A percentile compares a stretch with the other conserved stretches of the same genome.
Conservation (phyloP, 768 basidiomycete species). For the Boletus sensibilis region DNA sequence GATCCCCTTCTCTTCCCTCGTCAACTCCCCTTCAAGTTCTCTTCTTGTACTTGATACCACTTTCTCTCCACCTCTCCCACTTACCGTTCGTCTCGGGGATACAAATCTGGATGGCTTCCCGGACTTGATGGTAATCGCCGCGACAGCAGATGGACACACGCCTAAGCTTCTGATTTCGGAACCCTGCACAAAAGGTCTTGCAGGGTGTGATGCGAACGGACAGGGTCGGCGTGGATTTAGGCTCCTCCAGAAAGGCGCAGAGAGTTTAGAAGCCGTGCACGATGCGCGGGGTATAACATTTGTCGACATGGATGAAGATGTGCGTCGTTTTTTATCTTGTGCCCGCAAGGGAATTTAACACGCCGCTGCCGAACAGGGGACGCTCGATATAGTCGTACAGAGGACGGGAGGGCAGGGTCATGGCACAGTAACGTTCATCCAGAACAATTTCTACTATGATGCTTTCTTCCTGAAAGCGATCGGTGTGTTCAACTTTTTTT, state of each 20-base stretch:
- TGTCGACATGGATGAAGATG: conserved; percentile 94
- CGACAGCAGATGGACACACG: conserved; percentile 42
- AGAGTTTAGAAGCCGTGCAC: conserved; percentile 59
- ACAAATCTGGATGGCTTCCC: conserved; percentile 93
- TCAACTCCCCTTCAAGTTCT: conserved; percentile 46
- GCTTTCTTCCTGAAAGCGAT: conserved; percentile 98
- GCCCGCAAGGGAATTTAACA: not conserved
- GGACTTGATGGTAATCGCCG: conserved; percentile 68
- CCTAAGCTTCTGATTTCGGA: conserved; percentile 65
- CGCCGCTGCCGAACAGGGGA: conserved; percentile 55
- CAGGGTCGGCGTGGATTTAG: conserved; percentile 63
- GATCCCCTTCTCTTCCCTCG: conserved; percentile 62
- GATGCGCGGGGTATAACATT: conserved; percentile 82
- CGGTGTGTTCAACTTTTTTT: conserved; percentile 46
- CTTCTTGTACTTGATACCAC: conserved; percentile 73
- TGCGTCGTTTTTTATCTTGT: conserved; percentile 39
- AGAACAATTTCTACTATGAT: conserved; percentile 98
- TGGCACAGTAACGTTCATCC: conserved; percentile 75
- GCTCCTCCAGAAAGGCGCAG: conserved; percentile 54
- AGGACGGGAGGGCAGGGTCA: conserved; percentile 65
- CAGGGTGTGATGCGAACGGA: conserved; percentile 56
- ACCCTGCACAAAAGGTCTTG: conserved; percentile 53
- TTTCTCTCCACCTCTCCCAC: conserved; percentile 63
- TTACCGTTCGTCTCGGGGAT: conserved; percentile 83
- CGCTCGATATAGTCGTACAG: conserved; percentile 89